These are phyloP conservation scores for Hymenoscyphus repandus DNA, from an alignment of 2,329 filamentous ascomycete species.

Conservation along the genomic window DNA sequence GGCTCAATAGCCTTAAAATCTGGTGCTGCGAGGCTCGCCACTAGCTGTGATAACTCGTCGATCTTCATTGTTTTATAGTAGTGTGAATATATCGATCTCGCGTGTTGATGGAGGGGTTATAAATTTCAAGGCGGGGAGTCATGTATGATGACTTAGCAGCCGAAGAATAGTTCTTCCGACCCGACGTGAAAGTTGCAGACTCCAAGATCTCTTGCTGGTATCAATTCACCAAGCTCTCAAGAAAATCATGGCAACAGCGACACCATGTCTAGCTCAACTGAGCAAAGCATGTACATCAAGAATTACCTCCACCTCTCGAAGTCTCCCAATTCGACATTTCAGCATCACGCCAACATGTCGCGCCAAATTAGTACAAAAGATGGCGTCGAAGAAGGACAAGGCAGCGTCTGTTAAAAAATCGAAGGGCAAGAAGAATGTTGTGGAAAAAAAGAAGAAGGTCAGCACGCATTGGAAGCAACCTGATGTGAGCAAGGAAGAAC, in stretches of 20 bases:
- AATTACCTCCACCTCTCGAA: constrained; percentile 10
- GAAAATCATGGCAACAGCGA: constrained; percentile 26
- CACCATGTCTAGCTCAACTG: constrained; percentile 31
- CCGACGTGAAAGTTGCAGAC: neutral
- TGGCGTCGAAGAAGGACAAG: constrained; percentile 21
- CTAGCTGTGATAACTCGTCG: constrained; percentile 49
- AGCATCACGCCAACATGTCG: constrained; percentile 19
- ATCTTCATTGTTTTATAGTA: constrained; percentile 43
- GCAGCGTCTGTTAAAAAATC: constrained; percentile 9
- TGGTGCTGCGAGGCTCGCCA: constrained; percentile 46
- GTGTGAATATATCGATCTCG: neutral
- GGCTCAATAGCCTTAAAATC: constrained; percentile 83
- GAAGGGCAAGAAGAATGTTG: constrained; percentile 30
- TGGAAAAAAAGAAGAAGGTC: constrained; percentile 30
- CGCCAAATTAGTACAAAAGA: constrained; percentile 15
- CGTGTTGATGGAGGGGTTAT: neutral
- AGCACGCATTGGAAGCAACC: constrained; percentile 31
- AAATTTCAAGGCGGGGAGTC: neutral
- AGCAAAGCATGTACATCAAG: constrained; percentile 25
- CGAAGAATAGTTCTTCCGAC: constrained; percentile 3
- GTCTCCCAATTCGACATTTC: constrained; percentile 16
- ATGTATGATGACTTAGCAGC: neutral
- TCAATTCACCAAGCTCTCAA: constrained; percentile 4
- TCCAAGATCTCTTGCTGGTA: neutral
- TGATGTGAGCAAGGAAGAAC: constrained; percentile 41